Evolutionary conservation across 805 yeast genomes (phyloP), one percentile per base, ranked within the genome.

Genomic region (Blastobotrys terrestris): DNA sequence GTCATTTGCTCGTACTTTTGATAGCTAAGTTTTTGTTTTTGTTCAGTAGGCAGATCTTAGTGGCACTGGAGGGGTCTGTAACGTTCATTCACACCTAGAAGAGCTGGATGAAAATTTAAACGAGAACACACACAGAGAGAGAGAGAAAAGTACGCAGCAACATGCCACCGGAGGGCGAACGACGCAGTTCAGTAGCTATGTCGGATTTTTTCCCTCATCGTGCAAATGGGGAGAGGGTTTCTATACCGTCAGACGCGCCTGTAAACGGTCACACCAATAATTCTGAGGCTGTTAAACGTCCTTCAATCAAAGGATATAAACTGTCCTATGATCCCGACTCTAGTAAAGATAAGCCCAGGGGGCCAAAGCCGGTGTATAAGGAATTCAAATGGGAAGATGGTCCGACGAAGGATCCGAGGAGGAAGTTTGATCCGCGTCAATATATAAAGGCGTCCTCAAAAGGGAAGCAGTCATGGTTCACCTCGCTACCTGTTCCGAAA

Each of bases 241-340:
- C 35, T 26, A 11, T 11, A 11, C 11, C 35, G 8, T 5, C 35
- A 11, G 35, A 26, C 35, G 35, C 35, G 35, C 8, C 8, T 11
- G 8, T 26, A 11, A 26, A 26, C 11, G 35, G 35, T 5, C 11
- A 5, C 11, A 11, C 35, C n/a, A n/a, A n/a, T n/a, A n/a, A n/a
- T 40, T 5, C 18, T 13, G 44, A 40, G 20, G 7, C 82, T 1
- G 31, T 40, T 11, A 40, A 40, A 16, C 20, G 44, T 5, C 44
- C 20, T 6, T 40, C 44, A 5, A 40, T 40, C 13, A 40, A 40
- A 13, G 35, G 35, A 6, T 26, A 26, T 26, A 26, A 68, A 55
- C 78, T 80, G 0, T 56, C 71, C 1, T 80, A 78, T 59, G 87
- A 83, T 59, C 80, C 80, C 1, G 78, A 74, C 20, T 54, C 74